These are phyloP conservation scores for Mucor irregularis DNA, from an alignment of 371 early-diverging fungal species.

Conservation along the genomic window DNA sequence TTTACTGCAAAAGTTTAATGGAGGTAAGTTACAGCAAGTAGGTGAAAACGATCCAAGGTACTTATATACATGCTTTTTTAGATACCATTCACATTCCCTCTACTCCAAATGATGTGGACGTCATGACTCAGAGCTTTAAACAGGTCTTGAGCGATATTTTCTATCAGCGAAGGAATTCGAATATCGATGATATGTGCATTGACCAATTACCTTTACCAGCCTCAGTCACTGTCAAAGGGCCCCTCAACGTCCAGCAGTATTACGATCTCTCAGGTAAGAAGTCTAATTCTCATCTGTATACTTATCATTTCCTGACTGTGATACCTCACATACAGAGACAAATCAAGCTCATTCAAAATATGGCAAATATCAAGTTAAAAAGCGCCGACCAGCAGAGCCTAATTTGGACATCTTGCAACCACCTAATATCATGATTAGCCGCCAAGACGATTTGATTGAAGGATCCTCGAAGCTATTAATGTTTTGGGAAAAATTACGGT, in stretches of 20 bases:
- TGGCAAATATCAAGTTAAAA: conserved; percentile 66
- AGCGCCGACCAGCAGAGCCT: conserved; percentile 59
- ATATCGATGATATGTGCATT: conserved; percentile 29
- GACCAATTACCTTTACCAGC: conserved; percentile 34
- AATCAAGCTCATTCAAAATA: conserved; percentile 63
- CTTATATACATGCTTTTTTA: background rate
- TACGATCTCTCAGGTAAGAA: conserved; percentile 43
- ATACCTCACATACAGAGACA: conserved; percentile 45
- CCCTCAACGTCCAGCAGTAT: conserved; percentile 52
- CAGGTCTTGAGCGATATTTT: conserved; percentile 43
- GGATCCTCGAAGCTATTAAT: conserved; percentile 55
- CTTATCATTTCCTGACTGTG: too few species aligned
- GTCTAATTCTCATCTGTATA: background rate
- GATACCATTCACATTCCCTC: conserved; percentile 46
- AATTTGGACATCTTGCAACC: conserved; percentile 48
- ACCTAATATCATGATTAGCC: conserved; percentile 58
- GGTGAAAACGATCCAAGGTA: too few species aligned
- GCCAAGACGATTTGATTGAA: conserved; percentile 62
- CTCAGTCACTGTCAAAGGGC: conserved; percentile 45
- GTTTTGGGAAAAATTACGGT: conserved; percentile 64
- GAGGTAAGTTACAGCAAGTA: too few species aligned
- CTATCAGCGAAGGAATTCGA: conserved; percentile 26
- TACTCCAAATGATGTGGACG: conserved; percentile 37
- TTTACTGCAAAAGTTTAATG: conserved; percentile 42
- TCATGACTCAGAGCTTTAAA: conserved; percentile 47